phyloP scores from a whole-genome alignment of 2,329 filamentous ascomycete genomes.

The Colletotrichum echinochloae region DNA sequence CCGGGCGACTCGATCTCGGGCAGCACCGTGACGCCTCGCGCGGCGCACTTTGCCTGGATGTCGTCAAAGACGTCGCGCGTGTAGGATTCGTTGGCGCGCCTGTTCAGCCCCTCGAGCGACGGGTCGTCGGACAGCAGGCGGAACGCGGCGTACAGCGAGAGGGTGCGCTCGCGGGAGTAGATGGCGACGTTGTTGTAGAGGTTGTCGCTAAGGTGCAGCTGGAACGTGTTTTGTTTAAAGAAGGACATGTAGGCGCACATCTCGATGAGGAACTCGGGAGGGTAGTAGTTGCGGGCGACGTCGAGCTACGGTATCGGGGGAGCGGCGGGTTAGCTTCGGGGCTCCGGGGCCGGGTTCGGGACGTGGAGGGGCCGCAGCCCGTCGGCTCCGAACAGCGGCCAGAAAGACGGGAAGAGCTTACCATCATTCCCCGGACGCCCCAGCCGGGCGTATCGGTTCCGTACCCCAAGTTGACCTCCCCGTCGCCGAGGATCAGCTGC shows the following conservation, averaged over 20 bases:
- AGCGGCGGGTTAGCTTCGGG: background rate
- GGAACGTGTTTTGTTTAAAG: slow-evolving; percentile 71
- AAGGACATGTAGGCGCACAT: slow-evolving; percentile 71
- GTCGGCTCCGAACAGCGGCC: background rate
- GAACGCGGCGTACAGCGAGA: slow-evolving; percentile 67
- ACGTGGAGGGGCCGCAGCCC: no score
- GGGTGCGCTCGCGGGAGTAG: slow-evolving; percentile 60
- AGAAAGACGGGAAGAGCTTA: background rate
- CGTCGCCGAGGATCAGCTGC: slow-evolving; percentile 56
- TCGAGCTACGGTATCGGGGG: slow-evolving; percentile 54
- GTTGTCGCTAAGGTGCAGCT: slow-evolving; percentile 70
- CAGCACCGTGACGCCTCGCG: slow-evolving; percentile 67
- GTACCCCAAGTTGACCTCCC: slow-evolving; percentile 55
- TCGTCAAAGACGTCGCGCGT: slow-evolving; percentile 62
- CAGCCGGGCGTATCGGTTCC: slow-evolving; percentile 64
- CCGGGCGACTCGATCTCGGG: slow-evolving; percentile 72
- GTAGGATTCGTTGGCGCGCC: slow-evolving; percentile 66
- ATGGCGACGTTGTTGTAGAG: slow-evolving; percentile 62
- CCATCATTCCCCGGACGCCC: slow-evolving; percentile 59
- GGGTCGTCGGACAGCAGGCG: slow-evolving; percentile 62
- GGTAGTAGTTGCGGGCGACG: slow-evolving; percentile 67
- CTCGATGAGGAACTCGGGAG: slow-evolving; percentile 65
- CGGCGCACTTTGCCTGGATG: slow-evolving; percentile 64
- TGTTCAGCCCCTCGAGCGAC: slow-evolving; percentile 61
- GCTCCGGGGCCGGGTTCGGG: no score